Evolutionary conservation across 495 filamentous ascomycete genomes (phyloP), one percentile per base, ranked within the genome.

Genomic region (Neurospora intermedia): DNA sequence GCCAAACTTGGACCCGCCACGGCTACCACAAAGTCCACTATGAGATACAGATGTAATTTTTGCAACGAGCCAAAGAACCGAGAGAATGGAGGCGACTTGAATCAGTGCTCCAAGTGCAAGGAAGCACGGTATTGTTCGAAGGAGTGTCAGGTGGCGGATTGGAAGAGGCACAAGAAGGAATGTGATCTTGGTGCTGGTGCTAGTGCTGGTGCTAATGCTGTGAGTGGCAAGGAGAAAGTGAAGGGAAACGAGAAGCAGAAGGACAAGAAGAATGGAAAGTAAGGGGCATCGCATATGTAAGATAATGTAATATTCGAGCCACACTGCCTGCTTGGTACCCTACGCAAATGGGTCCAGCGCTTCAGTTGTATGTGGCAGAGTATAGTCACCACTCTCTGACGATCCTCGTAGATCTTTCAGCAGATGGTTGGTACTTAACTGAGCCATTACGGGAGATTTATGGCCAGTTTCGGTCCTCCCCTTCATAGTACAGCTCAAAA

Each of bases 91-190:
- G 71, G 69, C 0, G 43, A 42, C 4, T 41, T 80, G 41, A 35
- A 76, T 9, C 75, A 69, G 16, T 80, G 78, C 54, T 15, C 69
- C 13, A 74, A 77, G 69, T 79, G 78, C 15, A 70, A 69, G 59
- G 69, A 70, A 46, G 76, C 71, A 23, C 72, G 59, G 42, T 80
- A 80, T 42, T 80, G 77, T 71, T 77, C 75, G 4, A 23, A 40
- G 20, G 73, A 74, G 15, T 79, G 77, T 42, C 74, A 77, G 70
- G 40, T 69, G 7, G 74, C 45, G n/a, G 77, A 78, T 48, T 80
- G 77, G 77, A 80, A 80, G 70, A 75, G 75, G 27, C 77, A 77
- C 31, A 72, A 76, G n/a, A 76, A 74, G 73, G 75, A 76, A 8
- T 77, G 78, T 41, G 13, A 11, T 45, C 31, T 27, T 31, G 48